Evolutionary conservation across 1,284 basidiomycete species (phyloP).

Genomic region (Polyporus tsugae): DNA sequence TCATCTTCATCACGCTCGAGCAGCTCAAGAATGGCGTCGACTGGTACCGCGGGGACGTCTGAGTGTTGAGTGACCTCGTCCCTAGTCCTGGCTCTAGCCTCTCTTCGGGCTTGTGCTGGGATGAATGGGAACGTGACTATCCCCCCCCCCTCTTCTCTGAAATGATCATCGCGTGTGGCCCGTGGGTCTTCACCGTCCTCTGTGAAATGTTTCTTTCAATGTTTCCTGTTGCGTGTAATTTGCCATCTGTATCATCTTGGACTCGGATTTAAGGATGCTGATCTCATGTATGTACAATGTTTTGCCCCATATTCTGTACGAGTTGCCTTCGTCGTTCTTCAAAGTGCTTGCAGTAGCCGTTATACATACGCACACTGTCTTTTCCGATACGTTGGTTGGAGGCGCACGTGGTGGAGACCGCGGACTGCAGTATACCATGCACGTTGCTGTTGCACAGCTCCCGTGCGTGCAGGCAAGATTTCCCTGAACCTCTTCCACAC

Average conservation of each 20-base stretch:
- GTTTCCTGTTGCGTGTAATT: background rate
- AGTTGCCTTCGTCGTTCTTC: background rate
- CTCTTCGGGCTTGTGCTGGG: no score
- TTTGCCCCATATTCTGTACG: background rate
- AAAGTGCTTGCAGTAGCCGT: conserved; percentile 10
- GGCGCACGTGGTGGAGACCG: conserved; percentile 25
- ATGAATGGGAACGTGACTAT: no score
- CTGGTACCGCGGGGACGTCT: conserved; percentile 44
- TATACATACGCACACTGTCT: conserved; percentile 18
- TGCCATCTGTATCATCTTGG: background rate
- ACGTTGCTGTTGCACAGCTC: background rate
- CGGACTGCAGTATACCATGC: conserved; percentile 27
- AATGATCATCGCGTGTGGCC: background rate
- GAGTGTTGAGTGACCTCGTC: background rate
- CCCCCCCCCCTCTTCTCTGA: background rate
- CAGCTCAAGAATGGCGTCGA: conserved; percentile 76
- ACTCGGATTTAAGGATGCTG: background rate
- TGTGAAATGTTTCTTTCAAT: background rate
- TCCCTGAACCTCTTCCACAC: background rate
- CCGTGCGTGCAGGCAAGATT: no score
- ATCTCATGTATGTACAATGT: background rate
- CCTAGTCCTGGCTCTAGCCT: no score
- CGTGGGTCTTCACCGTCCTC: background rate
- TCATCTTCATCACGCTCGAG: conserved; percentile 87
- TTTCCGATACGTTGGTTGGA: conserved; percentile 25